Evolutionary conservation across 192 early-diverging fungal species (phyloP).

Genomic region (Umbelopsis sp.): DNA sequence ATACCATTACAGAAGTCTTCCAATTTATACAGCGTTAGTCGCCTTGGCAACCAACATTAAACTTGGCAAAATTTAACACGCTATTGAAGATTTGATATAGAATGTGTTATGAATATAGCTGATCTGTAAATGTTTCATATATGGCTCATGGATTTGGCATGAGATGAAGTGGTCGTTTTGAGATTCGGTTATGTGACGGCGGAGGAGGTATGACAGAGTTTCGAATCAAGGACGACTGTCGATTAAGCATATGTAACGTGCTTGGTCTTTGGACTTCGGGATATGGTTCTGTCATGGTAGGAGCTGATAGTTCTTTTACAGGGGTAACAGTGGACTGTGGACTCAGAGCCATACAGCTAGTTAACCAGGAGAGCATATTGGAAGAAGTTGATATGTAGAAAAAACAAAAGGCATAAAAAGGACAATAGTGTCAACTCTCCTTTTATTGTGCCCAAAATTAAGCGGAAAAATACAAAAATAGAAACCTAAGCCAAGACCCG

Average conservation of each 20-base stretch:
- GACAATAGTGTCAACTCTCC: background rate
- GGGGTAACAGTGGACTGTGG: background rate
- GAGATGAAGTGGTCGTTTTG: background rate
- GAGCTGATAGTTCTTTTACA: background rate
- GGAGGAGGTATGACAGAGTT: conserved; percentile 5
- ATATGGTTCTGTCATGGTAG: background rate
- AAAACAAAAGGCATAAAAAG: background rate
- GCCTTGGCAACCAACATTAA: background rate
- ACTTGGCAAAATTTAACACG: background rate
- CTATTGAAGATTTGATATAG: too few relatives aligned
- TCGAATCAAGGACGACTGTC: background rate
- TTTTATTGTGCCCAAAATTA: background rate
- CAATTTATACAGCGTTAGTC: too few relatives aligned
- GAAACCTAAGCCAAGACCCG: background rate
- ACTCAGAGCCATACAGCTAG: background rate
- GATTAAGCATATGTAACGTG: conserved; percentile 1
- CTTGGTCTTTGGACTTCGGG: background rate
- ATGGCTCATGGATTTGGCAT: background rate
- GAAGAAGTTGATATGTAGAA: background rate
- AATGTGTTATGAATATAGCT: background rate
- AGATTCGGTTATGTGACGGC: background rate
- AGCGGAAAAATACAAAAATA: background rate
- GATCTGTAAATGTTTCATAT: background rate
- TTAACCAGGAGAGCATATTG: conserved; percentile 10
- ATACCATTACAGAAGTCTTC: too few relatives aligned